phyloP scores from a whole-genome alignment of 768 basidiomycete genomes.

The Lyophyllum atratum region DNA sequence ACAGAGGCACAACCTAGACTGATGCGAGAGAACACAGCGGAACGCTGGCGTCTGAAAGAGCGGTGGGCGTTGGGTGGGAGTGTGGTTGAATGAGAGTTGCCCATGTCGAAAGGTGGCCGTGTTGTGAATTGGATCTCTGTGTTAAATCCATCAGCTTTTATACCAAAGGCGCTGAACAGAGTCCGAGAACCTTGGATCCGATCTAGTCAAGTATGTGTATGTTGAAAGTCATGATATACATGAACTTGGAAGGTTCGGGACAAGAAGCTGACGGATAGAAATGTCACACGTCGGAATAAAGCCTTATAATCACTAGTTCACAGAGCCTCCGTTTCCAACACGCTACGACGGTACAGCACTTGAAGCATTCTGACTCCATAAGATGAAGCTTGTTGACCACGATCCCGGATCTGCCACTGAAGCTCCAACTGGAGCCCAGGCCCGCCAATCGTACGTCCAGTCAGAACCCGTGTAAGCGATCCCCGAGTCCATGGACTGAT shows the following conservation, averaged over 20 bases:
- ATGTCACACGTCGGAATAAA: constrained; percentile 18
- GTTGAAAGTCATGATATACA: constrained; percentile 13
- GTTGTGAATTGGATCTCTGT: not conserved
- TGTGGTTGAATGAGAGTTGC: constrained; percentile 30
- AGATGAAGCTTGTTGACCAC: constrained; percentile 7
- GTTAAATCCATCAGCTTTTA: constrained; percentile 10
- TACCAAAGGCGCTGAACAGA: constrained; percentile 1
- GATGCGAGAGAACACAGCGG: constrained; percentile 37
- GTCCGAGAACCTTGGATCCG: constrained; percentile 1
- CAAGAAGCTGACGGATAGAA: constrained; percentile 13
- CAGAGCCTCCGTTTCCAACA: constrained; percentile 11
- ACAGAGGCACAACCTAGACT: constrained; percentile 41
- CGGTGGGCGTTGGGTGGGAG: constrained; percentile 18
- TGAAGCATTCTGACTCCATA: constrained; percentile 8
- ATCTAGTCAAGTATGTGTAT: constrained; percentile 14
- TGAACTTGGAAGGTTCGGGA: constrained; percentile 13
- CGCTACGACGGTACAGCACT: not conserved
- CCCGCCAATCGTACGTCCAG: not conserved
- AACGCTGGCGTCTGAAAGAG: constrained; percentile 33
- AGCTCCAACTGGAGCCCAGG: constrained; percentile 6
- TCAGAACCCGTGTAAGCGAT: not conserved
- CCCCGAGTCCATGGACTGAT: not conserved
- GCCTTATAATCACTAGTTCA: constrained; percentile 3
- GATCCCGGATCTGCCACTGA: constrained; percentile 17
- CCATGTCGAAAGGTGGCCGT: constrained; percentile 25